Evolutionary conservation across 2,329 filamentous ascomycete genomes (phyloP), one percentile per base, ranked within the genome.

Genomic region (Pochonia chlamydosporia): DNA sequence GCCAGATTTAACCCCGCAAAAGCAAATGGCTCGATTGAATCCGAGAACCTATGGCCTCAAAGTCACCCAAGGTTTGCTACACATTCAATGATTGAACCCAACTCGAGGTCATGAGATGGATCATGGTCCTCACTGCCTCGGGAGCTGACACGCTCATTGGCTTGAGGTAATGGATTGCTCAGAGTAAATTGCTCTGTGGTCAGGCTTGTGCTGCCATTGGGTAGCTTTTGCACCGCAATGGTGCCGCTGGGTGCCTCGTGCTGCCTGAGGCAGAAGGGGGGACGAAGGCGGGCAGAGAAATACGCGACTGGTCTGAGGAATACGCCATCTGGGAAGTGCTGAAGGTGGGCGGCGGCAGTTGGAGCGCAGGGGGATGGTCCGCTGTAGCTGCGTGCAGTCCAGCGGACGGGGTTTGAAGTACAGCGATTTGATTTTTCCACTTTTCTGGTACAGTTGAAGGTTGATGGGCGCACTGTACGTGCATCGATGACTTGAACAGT

Each of bases 251-350:
- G 1, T 45, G 63, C 63, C 63, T 65, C 25, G 1, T 16, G 14
- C 1, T 48, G 63, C 63, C 63, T 65, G 44, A 66, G 63, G 63
- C 63, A 59, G 35, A 31, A 47, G n/a, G 41, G 20, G 6, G 20
- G 39, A 16, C 9, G 18, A 30, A 21, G 5, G 47, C 54, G 55
- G 56, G 44, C 55, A 40, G 35, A 56, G 45, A 60, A 49, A 36
- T 62, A 60, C 59, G 59, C 53, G 40, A 11, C 47, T 56, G 52
- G 57, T 45, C 56, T 58, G 52, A 59, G 40, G 48, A 52, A 39
- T 61, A 60, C 59, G 56, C 56, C 30, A 16, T 44, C 31, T n/a
- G 23, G 23, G 13, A 37, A 24, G 46, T 39, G 49, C 36, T 26
- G n/a, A n/a, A n/a, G n/a, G n/a, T n/a, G n/a, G n/a, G n/a, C n/a